phyloP scores from a whole-genome alignment of 2,329 filamentous ascomycete genomes.

The Sclerotinia subarctica region DNA sequence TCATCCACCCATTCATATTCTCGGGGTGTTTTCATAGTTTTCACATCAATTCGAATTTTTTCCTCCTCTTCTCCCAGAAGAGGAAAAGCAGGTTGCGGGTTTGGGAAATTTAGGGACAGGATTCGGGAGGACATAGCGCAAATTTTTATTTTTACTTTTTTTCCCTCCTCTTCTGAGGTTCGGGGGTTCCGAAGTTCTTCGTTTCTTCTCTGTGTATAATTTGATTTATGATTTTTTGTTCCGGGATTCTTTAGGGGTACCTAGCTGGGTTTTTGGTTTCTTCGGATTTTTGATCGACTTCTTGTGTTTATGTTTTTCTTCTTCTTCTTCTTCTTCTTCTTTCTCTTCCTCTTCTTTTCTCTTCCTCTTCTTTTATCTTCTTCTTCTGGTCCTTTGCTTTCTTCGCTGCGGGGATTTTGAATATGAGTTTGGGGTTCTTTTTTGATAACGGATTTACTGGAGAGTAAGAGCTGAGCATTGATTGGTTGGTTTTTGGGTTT shows the following conservation, averaged over 20 bases:
- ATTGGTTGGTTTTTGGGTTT: background rate
- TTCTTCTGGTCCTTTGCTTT: background rate
- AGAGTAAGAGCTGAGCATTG: background rate
- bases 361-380: background rate
- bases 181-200: background rate
- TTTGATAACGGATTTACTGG: background rate
- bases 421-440: background rate
- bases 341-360: background rate
- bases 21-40: slow-evolving; percentile 1
- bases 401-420: background rate
- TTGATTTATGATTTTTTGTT: background rate
- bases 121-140: background rate
- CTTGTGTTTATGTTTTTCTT: slow-evolving; percentile 9
- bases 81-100: background rate
- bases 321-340: background rate
- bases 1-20: background rate
- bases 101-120: background rate
- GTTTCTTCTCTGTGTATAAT: slow-evolving; percentile 10
- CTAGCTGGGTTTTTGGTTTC: background rate
- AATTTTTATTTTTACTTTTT: background rate
- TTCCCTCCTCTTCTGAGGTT: background rate
- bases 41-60: no score
- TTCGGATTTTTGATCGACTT: slow-evolving; percentile 1
- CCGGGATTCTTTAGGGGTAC: background rate
- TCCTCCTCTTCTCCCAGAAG: background rate